Evolutionary conservation across 768 basidiomycete species (phyloP).

Genomic region (Agaricus sinodeliciosus): DNA sequence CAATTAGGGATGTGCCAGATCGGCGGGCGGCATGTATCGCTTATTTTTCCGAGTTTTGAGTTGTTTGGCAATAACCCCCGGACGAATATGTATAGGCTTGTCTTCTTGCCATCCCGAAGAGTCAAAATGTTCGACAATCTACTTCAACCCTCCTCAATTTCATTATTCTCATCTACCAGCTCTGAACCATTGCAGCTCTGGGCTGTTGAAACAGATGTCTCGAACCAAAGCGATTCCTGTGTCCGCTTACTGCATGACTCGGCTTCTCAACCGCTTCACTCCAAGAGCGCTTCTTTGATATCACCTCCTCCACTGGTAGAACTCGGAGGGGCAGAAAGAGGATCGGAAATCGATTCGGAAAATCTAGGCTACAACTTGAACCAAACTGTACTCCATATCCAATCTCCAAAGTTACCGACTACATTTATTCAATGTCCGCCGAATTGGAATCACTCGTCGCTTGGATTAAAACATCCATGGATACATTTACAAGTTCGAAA

Average conservation of each 20-base stretch:
- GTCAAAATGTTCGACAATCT: slow-evolving; percentile 46
- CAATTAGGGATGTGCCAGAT: too few relatives aligned
- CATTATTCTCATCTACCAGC: slow-evolving; percentile 69
- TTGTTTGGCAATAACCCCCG: too few relatives aligned
- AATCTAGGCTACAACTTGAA: slow-evolving; percentile 33
- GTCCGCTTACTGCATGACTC: slow-evolving; percentile 58
- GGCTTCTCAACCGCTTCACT: slow-evolving; percentile 43
- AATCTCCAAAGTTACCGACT: slow-evolving; percentile 64
- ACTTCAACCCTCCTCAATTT: slow-evolving; percentile 59
- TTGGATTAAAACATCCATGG: slow-evolving; percentile 68
- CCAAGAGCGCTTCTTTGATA: slow-evolving; percentile 33
- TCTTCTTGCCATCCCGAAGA: too few relatives aligned
- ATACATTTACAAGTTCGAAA: slow-evolving; percentile 70
- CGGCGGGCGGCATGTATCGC: too few relatives aligned
- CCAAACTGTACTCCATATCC: slow-evolving; percentile 73
- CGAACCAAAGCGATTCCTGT: slow-evolving; percentile 33
- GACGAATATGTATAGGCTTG: too few relatives aligned
- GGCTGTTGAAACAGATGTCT: slow-evolving; percentile 35
- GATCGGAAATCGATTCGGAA: slow-evolving; percentile 17
- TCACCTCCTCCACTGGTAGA: slow-evolving; percentile 23
- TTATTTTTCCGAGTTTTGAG: too few relatives aligned
- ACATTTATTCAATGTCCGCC: slow-evolving; percentile 65
- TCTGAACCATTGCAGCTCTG: slow-evolving; percentile 58
- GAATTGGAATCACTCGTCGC: slow-evolving; percentile 9
- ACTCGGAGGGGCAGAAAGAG: slow-evolving; percentile 17